Percentiles rank a stretch among this genome's conserved stretches.
Evolutionary conservation across 2,329 filamentous ascomycete genomes (phyloP).

Genomic region (Neofusicoccum ribis): DNA sequence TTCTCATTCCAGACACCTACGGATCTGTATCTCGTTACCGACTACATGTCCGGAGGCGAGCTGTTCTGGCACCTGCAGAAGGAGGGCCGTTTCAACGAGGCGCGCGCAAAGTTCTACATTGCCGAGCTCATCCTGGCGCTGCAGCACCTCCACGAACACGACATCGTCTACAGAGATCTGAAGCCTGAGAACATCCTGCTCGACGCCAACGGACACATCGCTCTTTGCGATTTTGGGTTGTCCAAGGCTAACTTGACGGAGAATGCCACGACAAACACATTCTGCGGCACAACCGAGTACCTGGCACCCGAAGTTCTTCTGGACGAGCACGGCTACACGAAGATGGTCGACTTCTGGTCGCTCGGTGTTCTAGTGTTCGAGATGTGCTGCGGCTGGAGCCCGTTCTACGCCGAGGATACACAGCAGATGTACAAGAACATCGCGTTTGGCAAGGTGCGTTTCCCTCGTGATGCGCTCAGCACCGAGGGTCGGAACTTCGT

Average conservation of each 20-base stretch:
- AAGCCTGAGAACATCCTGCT: conserved; percentile 98
- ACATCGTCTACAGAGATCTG: conserved; percentile 95
- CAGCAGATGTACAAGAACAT: conserved; percentile 99
- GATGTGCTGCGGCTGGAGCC: conserved; percentile 99
- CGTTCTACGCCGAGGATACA: conserved; percentile 97
- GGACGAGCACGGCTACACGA: conserved; percentile 96
- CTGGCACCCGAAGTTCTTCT: conserved; percentile 91
- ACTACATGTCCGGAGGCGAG: conserved; percentile 99
- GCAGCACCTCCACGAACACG: conserved; percentile 91
- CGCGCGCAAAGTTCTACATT: conserved; percentile 96
- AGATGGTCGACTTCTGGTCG: conserved; percentile 99
- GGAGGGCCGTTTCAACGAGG: conserved; percentile 92
- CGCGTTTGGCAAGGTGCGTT: conserved; percentile 96
- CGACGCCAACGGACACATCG: conserved; percentile 96
- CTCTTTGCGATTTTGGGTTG: conserved; percentile 93
- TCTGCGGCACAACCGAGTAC: conserved; percentile 98
- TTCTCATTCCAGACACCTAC: conserved; percentile 98
- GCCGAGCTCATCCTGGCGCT: conserved; percentile 94
- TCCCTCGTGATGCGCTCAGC: conserved; percentile 90
- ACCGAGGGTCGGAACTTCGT: conserved; percentile 97
- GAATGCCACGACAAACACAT: conserved; percentile 97
- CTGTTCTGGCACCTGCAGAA: conserved; percentile 99
- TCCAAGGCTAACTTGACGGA: conserved; percentile 97
- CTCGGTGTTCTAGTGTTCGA: conserved; percentile 96
- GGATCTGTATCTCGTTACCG: conserved; percentile 95